phyloP scores from a whole-genome alignment of 176 grass and related monocot genomes.

The Paspalum notatum region DNA sequence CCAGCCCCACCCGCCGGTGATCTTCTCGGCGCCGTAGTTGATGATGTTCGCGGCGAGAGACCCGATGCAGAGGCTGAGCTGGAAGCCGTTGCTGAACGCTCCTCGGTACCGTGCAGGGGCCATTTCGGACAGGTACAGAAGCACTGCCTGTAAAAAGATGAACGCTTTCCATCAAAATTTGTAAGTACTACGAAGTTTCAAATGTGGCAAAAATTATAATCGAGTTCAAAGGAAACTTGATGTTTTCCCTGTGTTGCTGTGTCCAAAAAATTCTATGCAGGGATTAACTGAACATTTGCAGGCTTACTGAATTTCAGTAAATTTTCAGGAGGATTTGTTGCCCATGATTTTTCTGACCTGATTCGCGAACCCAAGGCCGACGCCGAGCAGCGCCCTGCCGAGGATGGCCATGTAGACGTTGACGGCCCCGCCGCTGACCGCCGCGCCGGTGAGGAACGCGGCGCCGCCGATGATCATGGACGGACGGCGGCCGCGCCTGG shows the following conservation, averaged over 20 bases:
- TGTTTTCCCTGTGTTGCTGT: no score
- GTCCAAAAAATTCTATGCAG: no score
- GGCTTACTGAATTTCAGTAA: no score
- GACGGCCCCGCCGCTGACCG: slow-evolving; percentile 49
- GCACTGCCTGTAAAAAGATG: slow-evolving; percentile 38
- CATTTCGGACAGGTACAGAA: slow-evolving; percentile 61
- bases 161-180: no score
- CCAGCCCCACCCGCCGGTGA: slow-evolving; percentile 55
- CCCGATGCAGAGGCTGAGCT: slow-evolving; percentile 42
- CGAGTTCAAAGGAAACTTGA: no score
- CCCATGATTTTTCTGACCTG: slow-evolving; percentile 18
- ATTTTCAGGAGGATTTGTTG: no score
- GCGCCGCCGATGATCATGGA: slow-evolving; percentile 65
- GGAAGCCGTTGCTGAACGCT: slow-evolving; percentile 62
- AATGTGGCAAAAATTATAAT: no score
- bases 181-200: no score
- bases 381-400: slow-evolving; percentile 57
- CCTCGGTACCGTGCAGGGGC: slow-evolving; percentile 40
- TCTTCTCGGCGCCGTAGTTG: slow-evolving; percentile 56
- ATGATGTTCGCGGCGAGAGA: slow-evolving; percentile 38
- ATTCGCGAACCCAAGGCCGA: slow-evolving; percentile 64
- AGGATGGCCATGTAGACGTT: slow-evolving; percentile 68
- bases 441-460: slow-evolving; percentile 50
- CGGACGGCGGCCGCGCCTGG: slow-evolving; percentile 39
- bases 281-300: no score